Percentiles rank a stretch among this genome's conserved stretches.
These are phyloP conservation scores for Colletotrichum lentis DNA, from an alignment of 2,329 filamentous ascomycete genomes.

Conservation along the genomic window DNA sequence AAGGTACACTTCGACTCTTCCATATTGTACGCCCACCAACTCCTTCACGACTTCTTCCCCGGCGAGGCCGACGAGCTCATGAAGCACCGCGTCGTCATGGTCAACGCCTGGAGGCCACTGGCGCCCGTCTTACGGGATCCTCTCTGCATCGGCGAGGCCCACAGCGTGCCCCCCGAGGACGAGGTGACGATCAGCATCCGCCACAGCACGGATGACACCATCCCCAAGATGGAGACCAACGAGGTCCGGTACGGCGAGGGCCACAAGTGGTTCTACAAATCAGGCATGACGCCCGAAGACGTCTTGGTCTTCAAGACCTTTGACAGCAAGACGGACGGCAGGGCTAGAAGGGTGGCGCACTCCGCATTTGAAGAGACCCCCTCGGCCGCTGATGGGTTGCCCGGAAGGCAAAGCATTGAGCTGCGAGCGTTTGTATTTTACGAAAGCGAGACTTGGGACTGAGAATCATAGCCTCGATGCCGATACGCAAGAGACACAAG, in stretches of 20 bases:
- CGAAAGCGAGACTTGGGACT: neutral
- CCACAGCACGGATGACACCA: neutral
- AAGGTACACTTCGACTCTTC: neutral
- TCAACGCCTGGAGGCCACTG: neutral
- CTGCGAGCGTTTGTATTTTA: neutral
- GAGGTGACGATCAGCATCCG: neutral
- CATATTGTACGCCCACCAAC: neutral
- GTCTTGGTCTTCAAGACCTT: neutral
- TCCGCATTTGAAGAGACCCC: neutral
- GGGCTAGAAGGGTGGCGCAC: neutral
- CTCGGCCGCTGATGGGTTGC: neutral
- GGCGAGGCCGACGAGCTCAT: neutral
- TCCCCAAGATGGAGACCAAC: neutral
- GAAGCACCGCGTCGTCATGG: neutral
- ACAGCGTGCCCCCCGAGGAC: neutral
- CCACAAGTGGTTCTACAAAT: neutral
- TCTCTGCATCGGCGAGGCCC: neutral
- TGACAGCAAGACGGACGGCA: neutral
- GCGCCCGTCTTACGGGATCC: neutral
- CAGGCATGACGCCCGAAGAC: neutral
- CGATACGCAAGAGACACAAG: neutral
- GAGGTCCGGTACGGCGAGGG: neutral
- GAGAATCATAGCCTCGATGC: neutral
- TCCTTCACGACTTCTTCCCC: neutral
- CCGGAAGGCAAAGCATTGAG: neutral